Conservation (phyloP, 202 grass and related monocot genomes). For the Zoysia matrella region DNA sequence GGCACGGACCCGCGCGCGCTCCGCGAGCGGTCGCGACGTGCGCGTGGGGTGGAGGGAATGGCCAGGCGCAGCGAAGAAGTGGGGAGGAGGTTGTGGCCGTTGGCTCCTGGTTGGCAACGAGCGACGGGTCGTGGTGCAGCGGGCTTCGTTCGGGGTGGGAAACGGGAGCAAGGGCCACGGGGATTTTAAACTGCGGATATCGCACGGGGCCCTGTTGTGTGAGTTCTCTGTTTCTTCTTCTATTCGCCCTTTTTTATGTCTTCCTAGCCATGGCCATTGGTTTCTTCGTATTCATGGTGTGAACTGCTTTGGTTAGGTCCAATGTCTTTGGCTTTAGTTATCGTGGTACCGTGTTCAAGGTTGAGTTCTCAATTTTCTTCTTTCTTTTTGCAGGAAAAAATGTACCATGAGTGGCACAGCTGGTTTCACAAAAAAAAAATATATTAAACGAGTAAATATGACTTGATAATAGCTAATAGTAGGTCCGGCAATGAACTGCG, state of each 20-base stretch:
- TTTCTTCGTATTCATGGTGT: neutral
- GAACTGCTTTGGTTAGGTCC: neutral
- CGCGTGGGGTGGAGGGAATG: neutral
- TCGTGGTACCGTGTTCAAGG: neutral
- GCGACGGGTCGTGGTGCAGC: neutral
- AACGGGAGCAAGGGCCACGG: constrained; percentile 33
- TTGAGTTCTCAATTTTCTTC: neutral
- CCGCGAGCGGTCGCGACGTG: constrained; percentile 31
- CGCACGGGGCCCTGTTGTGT: neutral
- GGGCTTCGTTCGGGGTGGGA: constrained; percentile 13
- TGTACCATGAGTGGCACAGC: neutral
- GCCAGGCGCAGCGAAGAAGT: constrained; percentile 8
- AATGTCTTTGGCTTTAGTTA: neutral
- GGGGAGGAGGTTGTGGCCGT: constrained; percentile 35
- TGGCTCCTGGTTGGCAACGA: constrained; percentile 43
- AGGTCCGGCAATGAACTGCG: neutral
- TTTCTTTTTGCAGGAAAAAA: neutral
- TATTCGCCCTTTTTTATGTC: too few relatives aligned
- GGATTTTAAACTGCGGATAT: constrained; percentile 35
- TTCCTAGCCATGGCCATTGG: neutral
- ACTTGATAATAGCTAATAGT: neutral
- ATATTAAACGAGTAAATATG: neutral
- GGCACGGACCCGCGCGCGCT: constrained; percentile 7
- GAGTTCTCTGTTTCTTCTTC: neutral
- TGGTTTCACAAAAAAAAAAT: neutral